These are phyloP conservation scores for Saprolegnia diclina DNA, from an alignment of 352 stramenopile genomes.

Conservation along the genomic window DNA sequence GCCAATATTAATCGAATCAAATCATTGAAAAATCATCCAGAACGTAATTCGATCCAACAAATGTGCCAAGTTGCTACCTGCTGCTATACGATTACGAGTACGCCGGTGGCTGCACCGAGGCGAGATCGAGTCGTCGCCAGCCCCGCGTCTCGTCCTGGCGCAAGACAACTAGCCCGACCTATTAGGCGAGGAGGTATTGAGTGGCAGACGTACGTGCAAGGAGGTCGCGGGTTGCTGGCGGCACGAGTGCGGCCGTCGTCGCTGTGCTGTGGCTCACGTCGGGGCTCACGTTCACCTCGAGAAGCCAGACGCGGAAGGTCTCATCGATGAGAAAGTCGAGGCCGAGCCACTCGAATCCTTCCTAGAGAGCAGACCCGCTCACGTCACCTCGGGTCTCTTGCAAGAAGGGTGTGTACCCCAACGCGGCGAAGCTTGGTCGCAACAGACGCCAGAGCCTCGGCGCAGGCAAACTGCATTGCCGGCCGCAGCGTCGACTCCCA, in stretches of 20 bases:
- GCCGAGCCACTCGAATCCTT: slow-evolving; percentile 81
- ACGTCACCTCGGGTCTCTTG: not conserved
- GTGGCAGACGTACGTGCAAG: slow-evolving; percentile 37
- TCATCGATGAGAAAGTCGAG: slow-evolving; percentile 79
- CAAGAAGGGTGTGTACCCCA: slow-evolving; percentile 33
- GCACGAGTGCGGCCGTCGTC: slow-evolving; percentile 48
- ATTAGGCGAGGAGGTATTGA: not conserved
- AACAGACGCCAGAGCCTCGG: slow-evolving; percentile 37
- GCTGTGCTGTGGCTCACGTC: slow-evolving; percentile 76
- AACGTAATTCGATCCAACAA: too few relatives aligned
- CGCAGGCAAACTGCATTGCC: slow-evolving; percentile 49
- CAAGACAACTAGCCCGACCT: not conserved
- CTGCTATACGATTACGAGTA: too few relatives aligned
- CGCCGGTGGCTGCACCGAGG: not conserved
- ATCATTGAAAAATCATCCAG: too few relatives aligned
- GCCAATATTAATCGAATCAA: too few relatives aligned
- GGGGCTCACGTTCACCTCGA: slow-evolving; percentile 85
- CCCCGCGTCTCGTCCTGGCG: not conserved
- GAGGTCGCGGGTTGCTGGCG: slow-evolving; percentile 43
- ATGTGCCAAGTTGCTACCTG: too few relatives aligned
- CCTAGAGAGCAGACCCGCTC: slow-evolving; percentile 28
- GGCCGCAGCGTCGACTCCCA: slow-evolving; percentile 48
- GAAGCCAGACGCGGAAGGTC: slow-evolving; percentile 49
- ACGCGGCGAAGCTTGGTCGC: slow-evolving; percentile 42
- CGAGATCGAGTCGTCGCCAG: not conserved